phyloP scores from a whole-genome alignment of 306 rosid genomes.

The Rosa multiflora region DNA sequence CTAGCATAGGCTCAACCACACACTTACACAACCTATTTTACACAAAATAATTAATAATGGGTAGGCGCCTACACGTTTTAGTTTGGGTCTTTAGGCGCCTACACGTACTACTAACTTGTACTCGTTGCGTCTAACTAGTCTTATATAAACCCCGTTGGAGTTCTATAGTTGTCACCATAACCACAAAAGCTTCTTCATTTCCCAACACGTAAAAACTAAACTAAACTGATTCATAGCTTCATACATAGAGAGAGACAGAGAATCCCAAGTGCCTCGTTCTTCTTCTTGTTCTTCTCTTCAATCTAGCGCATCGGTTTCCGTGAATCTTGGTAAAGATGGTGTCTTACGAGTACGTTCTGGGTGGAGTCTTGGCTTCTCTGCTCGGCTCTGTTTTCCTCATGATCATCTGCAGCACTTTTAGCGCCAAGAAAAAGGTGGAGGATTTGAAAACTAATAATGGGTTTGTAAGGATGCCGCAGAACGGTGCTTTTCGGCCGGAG shows the following conservation, averaged over 20 bases:
- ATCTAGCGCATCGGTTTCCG: not conserved
- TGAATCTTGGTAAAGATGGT: conserved; percentile 37
- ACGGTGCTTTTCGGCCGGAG: conserved; percentile 3
- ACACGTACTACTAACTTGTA: conserved; percentile 2
- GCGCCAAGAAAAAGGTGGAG: conserved; percentile 31
- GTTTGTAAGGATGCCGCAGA: not conserved
- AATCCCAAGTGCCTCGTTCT: not conserved
- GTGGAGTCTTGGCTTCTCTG: conserved; percentile 44
- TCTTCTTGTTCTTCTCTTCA: not conserved
- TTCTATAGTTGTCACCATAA: not conserved
- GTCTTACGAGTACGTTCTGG: conserved; percentile 35
- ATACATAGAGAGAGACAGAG: not conserved
- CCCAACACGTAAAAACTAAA: not conserved
- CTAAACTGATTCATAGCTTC: not conserved
- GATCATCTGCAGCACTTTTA: conserved; percentile 18
- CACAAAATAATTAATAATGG: not conserved
- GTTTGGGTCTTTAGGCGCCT: not conserved
- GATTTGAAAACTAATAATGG: conserved; percentile 9
- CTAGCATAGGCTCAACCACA: not conserved
- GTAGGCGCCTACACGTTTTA: conserved; percentile 6
- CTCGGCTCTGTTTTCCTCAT: conserved; percentile 39
- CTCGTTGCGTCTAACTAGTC: not conserved
- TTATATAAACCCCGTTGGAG: not conserved
- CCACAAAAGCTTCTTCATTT: not conserved
- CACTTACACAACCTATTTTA: not conserved